Evolutionary conservation across 2,329 filamentous ascomycete genomes (phyloP).

Genomic region (Fusarium buharicum): DNA sequence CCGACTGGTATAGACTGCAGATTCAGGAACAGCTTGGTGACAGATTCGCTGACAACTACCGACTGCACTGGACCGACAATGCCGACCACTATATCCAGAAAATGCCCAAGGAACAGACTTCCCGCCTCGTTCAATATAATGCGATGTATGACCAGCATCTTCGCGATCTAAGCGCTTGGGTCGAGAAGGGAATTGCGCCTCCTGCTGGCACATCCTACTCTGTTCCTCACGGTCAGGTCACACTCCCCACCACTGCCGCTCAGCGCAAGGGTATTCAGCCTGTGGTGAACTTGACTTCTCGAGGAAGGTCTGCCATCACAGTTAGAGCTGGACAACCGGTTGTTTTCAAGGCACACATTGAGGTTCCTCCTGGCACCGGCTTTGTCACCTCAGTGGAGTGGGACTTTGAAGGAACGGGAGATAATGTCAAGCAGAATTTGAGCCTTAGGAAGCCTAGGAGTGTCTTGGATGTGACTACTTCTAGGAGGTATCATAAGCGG

Average conservation of each 20-base stretch:
- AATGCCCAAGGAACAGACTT: neutral
- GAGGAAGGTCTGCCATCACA: neutral
- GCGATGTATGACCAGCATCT: slow-evolving; percentile 33
- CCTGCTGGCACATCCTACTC: slow-evolving; percentile 14
- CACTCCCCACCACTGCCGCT: slow-evolving; percentile 3
- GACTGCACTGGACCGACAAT: slow-evolving; percentile 36
- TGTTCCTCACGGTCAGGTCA: slow-evolving; percentile 22
- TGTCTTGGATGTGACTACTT: neutral
- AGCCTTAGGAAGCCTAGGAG: neutral
- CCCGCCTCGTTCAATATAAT: slow-evolving; percentile 20
- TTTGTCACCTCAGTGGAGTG: neutral
- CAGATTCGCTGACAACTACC: slow-evolving; percentile 22
- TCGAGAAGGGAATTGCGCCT: slow-evolving; percentile 19
- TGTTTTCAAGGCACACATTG: neutral
- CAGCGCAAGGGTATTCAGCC: slow-evolving; percentile 37
- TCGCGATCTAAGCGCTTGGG: slow-evolving; percentile 35
- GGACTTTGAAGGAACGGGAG: slow-evolving; percentile 4
- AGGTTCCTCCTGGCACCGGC: neutral
- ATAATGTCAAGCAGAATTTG: neutral
- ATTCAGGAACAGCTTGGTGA: slow-evolving; percentile 18
- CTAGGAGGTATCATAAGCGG: neutral
- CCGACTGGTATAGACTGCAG: slow-evolving; percentile 38
- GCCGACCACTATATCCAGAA: slow-evolving; percentile 29
- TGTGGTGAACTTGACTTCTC: slow-evolving; percentile 9
- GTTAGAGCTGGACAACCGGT: neutral